Evolutionary conservation across 306 rosid species (phyloP).

Genomic region (Cicer pinnatifidum): DNA sequence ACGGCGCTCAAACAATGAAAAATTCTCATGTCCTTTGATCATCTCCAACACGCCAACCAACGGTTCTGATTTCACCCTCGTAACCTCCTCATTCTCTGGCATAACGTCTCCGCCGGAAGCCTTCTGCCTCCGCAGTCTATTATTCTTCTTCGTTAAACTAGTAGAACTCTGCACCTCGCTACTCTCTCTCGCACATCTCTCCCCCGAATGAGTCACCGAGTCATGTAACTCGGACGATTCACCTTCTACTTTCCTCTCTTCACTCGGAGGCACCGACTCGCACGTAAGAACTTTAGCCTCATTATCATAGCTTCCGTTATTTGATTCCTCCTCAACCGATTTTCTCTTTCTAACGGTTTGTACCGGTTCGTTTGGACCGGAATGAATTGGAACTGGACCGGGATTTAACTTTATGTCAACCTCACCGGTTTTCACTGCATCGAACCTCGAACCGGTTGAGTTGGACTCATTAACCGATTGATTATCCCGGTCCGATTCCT

Average conservation of each 20-base stretch:
- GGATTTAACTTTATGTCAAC: slow-evolving; percentile 25
- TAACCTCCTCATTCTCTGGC: slow-evolving; percentile 40
- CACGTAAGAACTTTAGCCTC: slow-evolving; percentile 53
- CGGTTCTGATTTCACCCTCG: slow-evolving; percentile 59
- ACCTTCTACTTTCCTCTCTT: slow-evolving; percentile 52
- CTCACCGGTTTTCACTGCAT: slow-evolving; percentile 51
- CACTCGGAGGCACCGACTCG: slow-evolving; percentile 55
- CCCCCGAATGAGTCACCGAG: slow-evolving; percentile 66
- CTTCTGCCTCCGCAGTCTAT: slow-evolving; percentile 51
- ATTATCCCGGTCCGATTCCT: slow-evolving; percentile 68
- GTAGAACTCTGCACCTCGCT: slow-evolving; percentile 89
- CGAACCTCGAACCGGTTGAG: slow-evolving; percentile 73
- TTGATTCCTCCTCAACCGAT: slow-evolving; percentile 59
- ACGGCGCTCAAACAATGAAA: slow-evolving; percentile 74
- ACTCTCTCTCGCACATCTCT: slow-evolving; percentile 63
- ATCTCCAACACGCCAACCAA: slow-evolving; percentile 58
- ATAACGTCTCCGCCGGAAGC: slow-evolving; percentile 41
- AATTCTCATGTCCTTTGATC: slow-evolving; percentile 61
- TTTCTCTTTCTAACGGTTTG: slow-evolving; percentile 41
- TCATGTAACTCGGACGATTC: slow-evolving; percentile 65
- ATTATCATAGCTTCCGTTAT: slow-evolving; percentile 69
- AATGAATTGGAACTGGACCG: slow-evolving; percentile 38
- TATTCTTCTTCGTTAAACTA: slow-evolving; percentile 63
- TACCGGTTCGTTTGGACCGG: slow-evolving; percentile 45
- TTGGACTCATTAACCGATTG: slow-evolving; percentile 84